Percentiles rank a stretch among this genome's conserved stretches.
These are phyloP conservation scores for Fusarium succisae DNA, from an alignment of 2,329 filamentous ascomycete species.

Conservation along the genomic window DNA sequence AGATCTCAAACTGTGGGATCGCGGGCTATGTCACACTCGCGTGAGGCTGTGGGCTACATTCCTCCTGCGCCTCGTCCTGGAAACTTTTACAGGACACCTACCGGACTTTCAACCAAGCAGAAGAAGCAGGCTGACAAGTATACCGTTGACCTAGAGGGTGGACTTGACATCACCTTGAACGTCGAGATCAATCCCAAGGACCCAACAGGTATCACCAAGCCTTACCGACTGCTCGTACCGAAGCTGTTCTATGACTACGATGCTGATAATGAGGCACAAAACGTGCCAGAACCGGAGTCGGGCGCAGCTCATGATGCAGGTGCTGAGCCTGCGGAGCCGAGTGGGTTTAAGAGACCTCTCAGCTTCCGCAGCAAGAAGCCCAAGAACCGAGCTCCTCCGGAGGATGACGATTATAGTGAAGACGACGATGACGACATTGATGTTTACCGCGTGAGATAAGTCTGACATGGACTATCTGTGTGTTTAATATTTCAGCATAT, in stretches of 20 bases:
- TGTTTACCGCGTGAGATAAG: slow-evolving; percentile 32
- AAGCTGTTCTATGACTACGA: slow-evolving; percentile 71
- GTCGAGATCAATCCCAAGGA: slow-evolving; percentile 88
- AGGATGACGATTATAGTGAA: slow-evolving; percentile 43
- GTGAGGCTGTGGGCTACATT: slow-evolving; percentile 36
- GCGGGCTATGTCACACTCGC: slow-evolving; percentile 43
- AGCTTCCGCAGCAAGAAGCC: slow-evolving; percentile 55
- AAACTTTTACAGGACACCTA: slow-evolving; percentile 75
- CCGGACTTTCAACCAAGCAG: slow-evolving; percentile 71
- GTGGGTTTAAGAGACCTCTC: slow-evolving; percentile 56
- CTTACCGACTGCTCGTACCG: slow-evolving; percentile 88
- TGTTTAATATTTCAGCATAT: slow-evolving; percentile 8
- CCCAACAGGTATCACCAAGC: slow-evolving; percentile 85
- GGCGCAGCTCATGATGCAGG: slow-evolving; percentile 16
- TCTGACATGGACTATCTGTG: slow-evolving; percentile 6
- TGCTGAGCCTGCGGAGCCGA: slow-evolving; percentile 41
- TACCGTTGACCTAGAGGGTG: slow-evolving; percentile 80
- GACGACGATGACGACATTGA: slow-evolving; percentile 38
- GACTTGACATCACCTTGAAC: slow-evolving; percentile 87
- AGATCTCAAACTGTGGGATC: slow-evolving; percentile 45
- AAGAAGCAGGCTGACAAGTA: slow-evolving; percentile 62
- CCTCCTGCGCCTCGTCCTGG: slow-evolving; percentile 44
- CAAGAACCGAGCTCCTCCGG: slow-evolving; percentile 26
- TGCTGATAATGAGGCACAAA: slow-evolving; percentile 53
- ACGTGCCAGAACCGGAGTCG: slow-evolving; percentile 44